Evolutionary conservation across 768 basidiomycete species (phyloP).

Genomic region (Boletales sp.): DNA sequence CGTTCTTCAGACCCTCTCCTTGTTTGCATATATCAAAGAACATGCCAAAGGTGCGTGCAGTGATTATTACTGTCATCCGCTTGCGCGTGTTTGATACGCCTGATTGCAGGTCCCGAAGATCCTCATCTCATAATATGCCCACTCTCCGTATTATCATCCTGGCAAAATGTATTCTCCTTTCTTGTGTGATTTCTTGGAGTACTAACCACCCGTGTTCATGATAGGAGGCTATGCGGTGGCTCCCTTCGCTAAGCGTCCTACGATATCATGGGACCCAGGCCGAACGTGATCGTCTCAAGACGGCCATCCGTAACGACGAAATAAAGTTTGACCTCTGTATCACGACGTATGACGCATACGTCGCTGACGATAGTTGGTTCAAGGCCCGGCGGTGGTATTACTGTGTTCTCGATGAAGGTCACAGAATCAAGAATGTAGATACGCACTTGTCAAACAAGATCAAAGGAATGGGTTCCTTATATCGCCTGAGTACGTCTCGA

Average conservation of each 20-base stretch:
- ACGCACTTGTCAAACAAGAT: constrained; percentile 51
- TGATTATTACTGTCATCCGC: not conserved
- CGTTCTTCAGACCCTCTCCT: constrained; percentile 44
- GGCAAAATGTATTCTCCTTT: constrained; percentile 43
- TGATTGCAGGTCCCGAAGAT: constrained; percentile 36
- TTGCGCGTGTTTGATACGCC: not conserved
- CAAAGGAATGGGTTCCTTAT: constrained; percentile 52
- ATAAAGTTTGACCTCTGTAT: constrained; percentile 47
- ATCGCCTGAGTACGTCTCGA: constrained; percentile 46
- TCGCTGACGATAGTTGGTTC: constrained; percentile 56
- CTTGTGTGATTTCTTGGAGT: not conserved
- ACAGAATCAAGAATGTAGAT: constrained; percentile 69
- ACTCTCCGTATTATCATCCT: constrained; percentile 60
- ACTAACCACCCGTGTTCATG: not conserved
- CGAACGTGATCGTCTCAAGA: constrained; percentile 56
- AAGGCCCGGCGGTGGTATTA: constrained; percentile 56
- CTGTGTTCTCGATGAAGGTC: constrained; percentile 63
- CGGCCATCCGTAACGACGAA: constrained; percentile 34
- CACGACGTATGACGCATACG: constrained; percentile 67
- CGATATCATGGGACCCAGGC: constrained; percentile 58
- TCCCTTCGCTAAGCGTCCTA: constrained; percentile 47
- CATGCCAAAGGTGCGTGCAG: constrained; percentile 35
- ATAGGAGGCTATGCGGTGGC: constrained; percentile 54
- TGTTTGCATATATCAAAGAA: constrained; percentile 68
- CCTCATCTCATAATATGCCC: constrained; percentile 76